These are phyloP conservation scores for Citrus mangshanensis DNA, from an alignment of 345 rosid genomes.

Conservation along the genomic window DNA sequence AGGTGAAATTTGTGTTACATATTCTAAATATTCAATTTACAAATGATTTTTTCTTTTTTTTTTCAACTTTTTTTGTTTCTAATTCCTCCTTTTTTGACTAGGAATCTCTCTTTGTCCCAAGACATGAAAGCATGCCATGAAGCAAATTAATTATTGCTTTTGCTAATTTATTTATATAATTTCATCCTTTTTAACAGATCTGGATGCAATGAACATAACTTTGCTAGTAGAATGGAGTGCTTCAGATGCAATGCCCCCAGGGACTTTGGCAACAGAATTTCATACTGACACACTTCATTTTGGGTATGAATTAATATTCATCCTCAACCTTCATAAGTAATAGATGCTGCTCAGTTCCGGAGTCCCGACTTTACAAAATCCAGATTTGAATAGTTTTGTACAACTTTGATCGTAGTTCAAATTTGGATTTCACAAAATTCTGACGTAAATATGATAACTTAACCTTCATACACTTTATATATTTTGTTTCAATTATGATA, in stretches of 20 bases:
- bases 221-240: conserved; percentile 89
- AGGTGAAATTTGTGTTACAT: conserved; percentile 37
- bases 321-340: too few species aligned
- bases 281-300: conserved; percentile 13
- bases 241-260: conserved; percentile 89
- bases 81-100: not conserved
- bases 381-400: too few species aligned
- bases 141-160: not conserved
- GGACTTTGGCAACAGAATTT: conserved; percentile 43
- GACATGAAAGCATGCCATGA: not conserved
- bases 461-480: too few species aligned
- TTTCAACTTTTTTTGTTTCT: not conserved
- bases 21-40: not conserved
- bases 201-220: conserved; percentile 88
- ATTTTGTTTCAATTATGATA: too few species aligned
- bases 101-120: not conserved
- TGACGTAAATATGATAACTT: too few species aligned
- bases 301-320: not conserved
- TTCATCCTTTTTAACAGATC: conserved; percentile 29
- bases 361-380: too few species aligned
- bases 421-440: too few species aligned
- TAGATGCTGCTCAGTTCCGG: too few species aligned
- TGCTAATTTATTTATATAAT: not conserved
- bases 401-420: too few species aligned
- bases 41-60: not conserved